Evolutionary conservation across 257 asterid genomes (phyloP), one percentile per base, ranked within the genome.

Genomic region (Echium plantagineum): DNA sequence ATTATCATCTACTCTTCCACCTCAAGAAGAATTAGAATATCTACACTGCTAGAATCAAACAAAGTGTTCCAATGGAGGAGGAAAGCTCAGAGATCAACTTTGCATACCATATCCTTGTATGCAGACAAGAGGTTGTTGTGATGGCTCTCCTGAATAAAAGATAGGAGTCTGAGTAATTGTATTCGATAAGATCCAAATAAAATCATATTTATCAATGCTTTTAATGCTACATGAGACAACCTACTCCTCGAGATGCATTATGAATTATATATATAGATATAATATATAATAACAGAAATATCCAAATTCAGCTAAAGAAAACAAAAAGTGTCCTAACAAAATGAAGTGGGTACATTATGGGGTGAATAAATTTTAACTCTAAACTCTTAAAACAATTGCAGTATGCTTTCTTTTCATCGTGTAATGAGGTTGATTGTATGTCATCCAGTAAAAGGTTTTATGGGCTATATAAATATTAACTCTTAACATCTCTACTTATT

Each of bases 61-160:
- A 30, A 24, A 26, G 2, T 0, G 16, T 8, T 21, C 0, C 48
- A 64, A 0, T n/a, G 58, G 15, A 0, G 24, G 47, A 65, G 18
- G 46, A 63, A 57, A 65, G 48, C 12, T 28, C 30, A 62, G 10
- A 55, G 59, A 22, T 52, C 26, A 61, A 57, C 55, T 15, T 54
- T 54, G 66, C 68, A 8, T 84, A 87, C 97, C 97, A 84, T 74
- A 52, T 74, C 83, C 74, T 64, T 81, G 79, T 86, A 89, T 52
- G 86, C 73, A 65, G 85, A 78, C 73, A 84, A 54, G 20, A 89
- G 75, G 18, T 74, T 72, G 38, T 73, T 72, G 71, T 67, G 69
- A 66, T 67, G 69, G 66, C 70, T 71, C 89, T 71, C 89, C 91
- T 86, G 84, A 59, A 60, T 52, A 60, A 60, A 30, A 49, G 57